A percentile compares a stretch with the other conserved stretches of the same genome.
Conservation (phyloP, 2,329 filamentous ascomycete species). For the Chalaropsis thielavioides region DNA sequence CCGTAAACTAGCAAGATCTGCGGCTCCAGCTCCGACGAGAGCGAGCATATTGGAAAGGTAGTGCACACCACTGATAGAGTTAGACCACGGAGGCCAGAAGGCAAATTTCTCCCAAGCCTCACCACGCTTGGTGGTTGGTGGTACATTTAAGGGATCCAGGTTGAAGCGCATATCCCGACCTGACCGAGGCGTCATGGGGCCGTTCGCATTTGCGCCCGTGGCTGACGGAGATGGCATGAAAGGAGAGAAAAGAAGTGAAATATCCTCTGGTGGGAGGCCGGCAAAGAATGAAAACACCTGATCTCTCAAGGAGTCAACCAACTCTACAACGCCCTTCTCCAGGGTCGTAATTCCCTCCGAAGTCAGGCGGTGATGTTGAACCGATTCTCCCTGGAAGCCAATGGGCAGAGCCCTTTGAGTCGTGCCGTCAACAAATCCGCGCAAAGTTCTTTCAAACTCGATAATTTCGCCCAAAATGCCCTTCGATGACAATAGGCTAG, state of each 20-base stretch:
- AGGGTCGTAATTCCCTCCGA: slow-evolving; percentile 55
- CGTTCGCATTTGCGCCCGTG: slow-evolving; percentile 32
- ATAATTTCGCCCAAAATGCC: slow-evolving; percentile 80
- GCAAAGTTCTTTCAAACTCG: slow-evolving; percentile 85
- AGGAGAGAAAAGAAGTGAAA: slow-evolving; percentile 76
- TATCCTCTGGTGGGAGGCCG: slow-evolving; percentile 77
- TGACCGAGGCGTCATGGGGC: slow-evolving; percentile 38
- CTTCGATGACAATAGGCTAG: slow-evolving; percentile 56
- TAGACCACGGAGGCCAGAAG: slow-evolving; percentile 90
- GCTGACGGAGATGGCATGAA: slow-evolving; percentile 54
- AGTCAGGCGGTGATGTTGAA: slow-evolving; percentile 66
- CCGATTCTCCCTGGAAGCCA: slow-evolving; percentile 69
- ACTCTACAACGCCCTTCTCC: slow-evolving; percentile 61
- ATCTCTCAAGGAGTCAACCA: slow-evolving; percentile 72
- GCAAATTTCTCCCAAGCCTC: slow-evolving; percentile 87
- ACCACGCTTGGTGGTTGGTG: slow-evolving; percentile 61
- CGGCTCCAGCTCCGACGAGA: slow-evolving; percentile 72
- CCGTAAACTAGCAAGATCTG: slow-evolving; percentile 65
- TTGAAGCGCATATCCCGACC: slow-evolving; percentile 61
- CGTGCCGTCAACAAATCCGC: slow-evolving; percentile 77
- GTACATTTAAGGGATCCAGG: slow-evolving; percentile 63
- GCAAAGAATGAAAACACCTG: slow-evolving; percentile 70
- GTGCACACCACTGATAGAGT: slow-evolving; percentile 80
- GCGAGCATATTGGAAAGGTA: slow-evolving; percentile 72
- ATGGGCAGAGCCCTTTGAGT: slow-evolving; percentile 66